Evolutionary conservation across 768 basidiomycete species (phyloP).

Genomic region (Mycena latifolia): DNA sequence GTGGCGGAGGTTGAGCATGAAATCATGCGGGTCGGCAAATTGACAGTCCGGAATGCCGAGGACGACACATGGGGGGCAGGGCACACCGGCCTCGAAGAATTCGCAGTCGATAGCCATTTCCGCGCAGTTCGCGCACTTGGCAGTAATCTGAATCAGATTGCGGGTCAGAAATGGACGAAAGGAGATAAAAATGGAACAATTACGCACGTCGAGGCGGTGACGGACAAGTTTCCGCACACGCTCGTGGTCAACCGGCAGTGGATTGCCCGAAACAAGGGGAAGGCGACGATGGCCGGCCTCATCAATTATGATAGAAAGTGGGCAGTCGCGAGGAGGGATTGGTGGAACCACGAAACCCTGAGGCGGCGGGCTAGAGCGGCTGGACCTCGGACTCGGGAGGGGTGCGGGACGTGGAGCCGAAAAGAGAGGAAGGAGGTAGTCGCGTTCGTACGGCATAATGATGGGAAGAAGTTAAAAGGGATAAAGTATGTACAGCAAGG

Average conservation of each 20-base stretch:
- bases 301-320: background rate
- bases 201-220: background rate
- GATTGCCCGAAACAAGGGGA: background rate
- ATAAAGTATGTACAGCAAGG: too few relatives aligned
- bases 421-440: too few relatives aligned
- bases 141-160: background rate
- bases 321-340: background rate
- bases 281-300: background rate
- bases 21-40: background rate
- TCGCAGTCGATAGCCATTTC: background rate
- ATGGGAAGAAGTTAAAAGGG: too few relatives aligned
- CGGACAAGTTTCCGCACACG: background rate
- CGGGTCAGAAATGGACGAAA: too few relatives aligned
- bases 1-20: too few relatives aligned
- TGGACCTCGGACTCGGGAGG: too few relatives aligned
- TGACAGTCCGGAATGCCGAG: background rate
- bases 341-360: background rate
- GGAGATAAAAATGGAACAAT: too few relatives aligned
- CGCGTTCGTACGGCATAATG: too few relatives aligned
- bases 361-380: too few relatives aligned
- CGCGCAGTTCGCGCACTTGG: background rate
- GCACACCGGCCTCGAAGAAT: background rate
- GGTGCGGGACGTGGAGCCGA: too few relatives aligned
- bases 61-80: background rate
- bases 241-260: background rate